phyloP scores from a whole-genome alignment of 2,329 filamentous ascomycete species.

The Pochonia chlamydosporia region DNA sequence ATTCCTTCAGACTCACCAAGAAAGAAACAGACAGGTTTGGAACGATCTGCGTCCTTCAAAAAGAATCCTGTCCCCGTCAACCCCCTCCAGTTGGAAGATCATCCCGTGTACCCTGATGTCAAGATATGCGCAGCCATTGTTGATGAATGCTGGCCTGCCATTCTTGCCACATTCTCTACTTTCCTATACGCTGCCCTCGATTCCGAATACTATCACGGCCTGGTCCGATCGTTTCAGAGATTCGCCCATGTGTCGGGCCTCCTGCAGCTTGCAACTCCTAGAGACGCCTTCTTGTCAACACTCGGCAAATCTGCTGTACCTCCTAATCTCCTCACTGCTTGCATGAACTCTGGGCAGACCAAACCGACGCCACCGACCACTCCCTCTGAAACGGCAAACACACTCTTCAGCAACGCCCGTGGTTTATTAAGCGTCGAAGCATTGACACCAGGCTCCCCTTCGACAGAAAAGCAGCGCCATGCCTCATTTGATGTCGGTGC shows the following conservation, averaged over 20 bases:
- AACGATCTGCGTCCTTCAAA: conserved; percentile 62
- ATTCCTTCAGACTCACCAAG: conserved; percentile 28
- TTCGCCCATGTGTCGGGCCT: conserved; percentile 92
- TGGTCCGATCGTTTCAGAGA: conserved; percentile 91
- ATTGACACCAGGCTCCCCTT: conserved; percentile 51
- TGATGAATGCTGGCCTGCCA: conserved; percentile 90
- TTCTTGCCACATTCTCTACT: conserved; percentile 90
- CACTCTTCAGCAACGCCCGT: conserved; percentile 65
- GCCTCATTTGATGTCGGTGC: conserved; percentile 48
- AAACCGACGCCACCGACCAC: conserved; percentile 39
- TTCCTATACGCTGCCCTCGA: conserved; percentile 91
- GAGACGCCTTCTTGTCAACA: conserved; percentile 92
- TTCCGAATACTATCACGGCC: conserved; percentile 84
- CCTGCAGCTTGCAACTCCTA: conserved; percentile 73
- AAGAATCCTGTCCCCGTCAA: conserved; percentile 78
- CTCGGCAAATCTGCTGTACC: conserved; percentile 90
- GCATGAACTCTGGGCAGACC: conserved; percentile 42
- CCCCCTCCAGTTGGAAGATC: conserved; percentile 68
- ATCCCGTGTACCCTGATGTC: conserved; percentile 65
- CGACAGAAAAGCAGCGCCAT: conserved; percentile 54
- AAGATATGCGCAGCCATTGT: conserved; percentile 76
- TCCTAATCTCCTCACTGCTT: conserved; percentile 64
- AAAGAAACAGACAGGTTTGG: conserved; percentile 31
- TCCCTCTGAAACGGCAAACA: conserved; percentile 41
- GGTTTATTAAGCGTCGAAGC: conserved; percentile 70